phyloP scores from a whole-genome alignment of 2,329 filamentous ascomycete species.

The Aspergillus uvarum region DNA sequence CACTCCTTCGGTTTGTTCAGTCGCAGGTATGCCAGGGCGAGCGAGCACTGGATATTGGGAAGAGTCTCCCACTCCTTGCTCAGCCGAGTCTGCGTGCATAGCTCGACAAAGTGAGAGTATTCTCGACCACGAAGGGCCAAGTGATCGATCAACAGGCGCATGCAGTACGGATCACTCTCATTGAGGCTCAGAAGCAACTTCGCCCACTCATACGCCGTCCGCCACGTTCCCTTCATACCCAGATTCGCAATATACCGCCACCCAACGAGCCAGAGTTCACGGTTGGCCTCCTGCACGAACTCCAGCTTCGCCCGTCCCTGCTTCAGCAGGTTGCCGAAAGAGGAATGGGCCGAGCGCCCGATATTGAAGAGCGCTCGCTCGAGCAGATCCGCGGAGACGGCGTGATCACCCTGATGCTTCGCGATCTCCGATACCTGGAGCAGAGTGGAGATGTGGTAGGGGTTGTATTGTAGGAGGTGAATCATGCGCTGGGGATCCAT shows the following conservation, averaged over 20 bases:
- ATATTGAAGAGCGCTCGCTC: constrained; percentile 92
- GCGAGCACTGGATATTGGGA: constrained; percentile 72
- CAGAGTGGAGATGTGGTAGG: constrained; percentile 91
- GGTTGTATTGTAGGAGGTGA: constrained; percentile 68
- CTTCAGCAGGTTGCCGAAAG: constrained; percentile 73
- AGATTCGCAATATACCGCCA: constrained; percentile 87
- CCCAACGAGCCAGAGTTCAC: constrained; percentile 86
- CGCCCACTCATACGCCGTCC: constrained; percentile 90
- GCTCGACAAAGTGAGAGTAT: constrained; percentile 70
- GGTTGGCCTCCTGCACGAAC: constrained; percentile 79
- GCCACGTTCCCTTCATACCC: constrained; percentile 85
- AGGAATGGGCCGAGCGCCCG: constrained; percentile 80
- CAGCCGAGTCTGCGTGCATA: constrained; percentile 57
- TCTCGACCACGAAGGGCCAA: constrained; percentile 80
- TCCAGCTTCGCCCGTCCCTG: constrained; percentile 77
- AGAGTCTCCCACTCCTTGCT: constrained; percentile 55
- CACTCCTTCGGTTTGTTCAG: constrained; percentile 66
- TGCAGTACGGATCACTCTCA: constrained; percentile 76
- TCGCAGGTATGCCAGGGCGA: constrained; percentile 73
- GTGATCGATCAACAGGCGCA: constrained; percentile 77
- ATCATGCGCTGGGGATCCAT: constrained; percentile 86
- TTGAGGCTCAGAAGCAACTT: constrained; percentile 78
- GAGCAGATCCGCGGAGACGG: constrained; percentile 80
- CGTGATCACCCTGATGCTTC: constrained; percentile 85
- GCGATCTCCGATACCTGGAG: constrained; percentile 90